Evolutionary conservation across 2,329 filamentous ascomycete species (phyloP).

Genomic region (Cladosporium phlei): DNA sequence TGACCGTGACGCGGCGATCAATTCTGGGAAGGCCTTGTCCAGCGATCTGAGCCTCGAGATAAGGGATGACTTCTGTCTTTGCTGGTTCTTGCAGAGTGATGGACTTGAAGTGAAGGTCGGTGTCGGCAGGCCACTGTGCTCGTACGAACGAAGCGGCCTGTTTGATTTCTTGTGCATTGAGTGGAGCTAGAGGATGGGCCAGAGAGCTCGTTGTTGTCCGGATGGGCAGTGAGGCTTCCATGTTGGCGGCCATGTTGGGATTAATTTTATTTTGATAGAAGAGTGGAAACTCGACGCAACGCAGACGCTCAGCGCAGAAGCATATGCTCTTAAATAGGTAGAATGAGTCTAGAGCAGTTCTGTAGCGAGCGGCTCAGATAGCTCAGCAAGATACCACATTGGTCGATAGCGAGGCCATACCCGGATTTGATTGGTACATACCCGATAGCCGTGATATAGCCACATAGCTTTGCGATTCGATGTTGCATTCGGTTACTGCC

Average conservation of each 20-base stretch:
- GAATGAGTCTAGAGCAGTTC: too few species aligned
- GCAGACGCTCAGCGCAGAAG: too few species aligned
- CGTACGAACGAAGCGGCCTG: slow-evolving; percentile 48
- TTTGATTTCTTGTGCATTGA: slow-evolving; percentile 55
- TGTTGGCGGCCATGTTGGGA: slow-evolving; percentile 6
- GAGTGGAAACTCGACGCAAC: too few species aligned
- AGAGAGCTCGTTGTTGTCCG: slow-evolving; percentile 21
- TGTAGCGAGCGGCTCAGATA: too few species aligned
- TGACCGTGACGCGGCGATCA: slow-evolving; percentile 47
- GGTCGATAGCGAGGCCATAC: too few species aligned
- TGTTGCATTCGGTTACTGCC: too few species aligned
- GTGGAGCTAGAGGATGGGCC: slow-evolving; percentile 56
- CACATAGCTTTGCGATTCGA: too few species aligned
- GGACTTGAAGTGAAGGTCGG: slow-evolving; percentile 60
- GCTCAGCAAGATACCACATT: too few species aligned
- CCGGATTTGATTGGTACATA: too few species aligned
- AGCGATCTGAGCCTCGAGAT: slow-evolving; percentile 29
- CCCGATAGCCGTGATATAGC: too few species aligned
- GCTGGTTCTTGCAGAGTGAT: slow-evolving; percentile 45
- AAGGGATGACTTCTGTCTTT: slow-evolving; percentile 30
- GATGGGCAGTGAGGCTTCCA: slow-evolving; percentile 22
- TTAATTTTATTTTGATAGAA: too few species aligned
- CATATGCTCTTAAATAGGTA: too few species aligned
- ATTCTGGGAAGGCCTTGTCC: slow-evolving; percentile 41
- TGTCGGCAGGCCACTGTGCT: slow-evolving; percentile 51